Evolutionary conservation across 179 eudicot species (phyloP), one percentile per base, ranked within the genome.

Genomic region (Gypsophila paniculata): DNA sequence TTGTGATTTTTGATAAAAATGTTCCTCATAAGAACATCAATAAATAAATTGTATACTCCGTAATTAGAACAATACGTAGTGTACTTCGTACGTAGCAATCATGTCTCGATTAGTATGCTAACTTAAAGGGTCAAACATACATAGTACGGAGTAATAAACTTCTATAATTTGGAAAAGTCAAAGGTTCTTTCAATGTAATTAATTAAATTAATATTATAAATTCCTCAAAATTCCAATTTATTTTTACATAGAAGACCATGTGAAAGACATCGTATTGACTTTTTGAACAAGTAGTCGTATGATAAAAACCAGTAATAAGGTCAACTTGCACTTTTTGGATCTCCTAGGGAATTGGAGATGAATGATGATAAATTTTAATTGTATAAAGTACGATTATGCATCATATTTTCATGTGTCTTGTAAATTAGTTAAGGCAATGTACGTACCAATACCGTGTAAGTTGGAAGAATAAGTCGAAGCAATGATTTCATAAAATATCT

Each of bases 281-380:
- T 68, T 3, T 51, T 6, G 29, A 15, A 51, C 6, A n/a, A 19
- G 34, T 18, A 19, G 8, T 60, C 39, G 18, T 64, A 64, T 42
- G 21, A 22, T 65, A 10, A 21, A 21, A 65, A 22, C 1, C 4
- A 65, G 8, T 17, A 49, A 49, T 0, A 32, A 32, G 60, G 71
- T 68, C 71, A 68, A 68, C 60, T 68, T 51, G 71, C 38, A 49
- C 71, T 51, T 68, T 68, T 51, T 51, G 42, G 71, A 68, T 68
- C 71, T 68, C 60, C 59, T 68, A 6, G 71, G 71, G 71, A 51
- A 67, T 48, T 6, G 19, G 2, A 48, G 21, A 18, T 46, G 14
- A 9, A 46, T 46, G 13, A 67, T 6, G 25, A 26, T 25, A 67
- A 55, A 22, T 26, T 4, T 48, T 15, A 0, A 44, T 21, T 64